These are phyloP conservation scores for Tetracladium marchalianum DNA, from an alignment of 495 filamentous ascomycete genomes.

Conservation along the genomic window DNA sequence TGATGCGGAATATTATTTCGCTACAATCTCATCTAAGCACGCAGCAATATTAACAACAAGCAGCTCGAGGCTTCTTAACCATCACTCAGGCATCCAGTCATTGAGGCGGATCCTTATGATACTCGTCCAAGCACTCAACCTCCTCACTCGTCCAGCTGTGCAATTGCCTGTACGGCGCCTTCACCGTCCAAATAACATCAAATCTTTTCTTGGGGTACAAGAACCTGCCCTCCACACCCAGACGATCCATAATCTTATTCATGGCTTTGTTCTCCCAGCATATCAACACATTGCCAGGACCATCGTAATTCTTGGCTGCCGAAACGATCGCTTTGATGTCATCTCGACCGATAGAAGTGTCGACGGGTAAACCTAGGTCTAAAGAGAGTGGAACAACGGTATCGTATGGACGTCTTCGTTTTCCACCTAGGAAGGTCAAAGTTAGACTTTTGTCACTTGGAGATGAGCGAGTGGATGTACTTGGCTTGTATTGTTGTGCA, in stretches of 20 bases:
- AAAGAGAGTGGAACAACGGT: conserved; percentile 41
- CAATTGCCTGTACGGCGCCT: conserved; percentile 23
- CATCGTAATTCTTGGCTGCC: conserved; percentile 32
- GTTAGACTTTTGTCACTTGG: background rate
- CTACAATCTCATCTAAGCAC: no score
- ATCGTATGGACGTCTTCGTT: conserved; percentile 36
- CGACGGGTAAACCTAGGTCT: conserved; percentile 40
- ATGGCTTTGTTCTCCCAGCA: conserved; percentile 46
- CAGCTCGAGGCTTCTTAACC: no score
- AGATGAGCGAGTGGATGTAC: conserved; percentile 16
- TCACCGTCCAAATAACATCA: conserved; percentile 40
- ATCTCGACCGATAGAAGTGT: conserved; percentile 35
- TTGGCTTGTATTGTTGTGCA: conserved; percentile 36
- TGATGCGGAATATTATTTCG: no score
- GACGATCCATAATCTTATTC: conserved; percentile 34
- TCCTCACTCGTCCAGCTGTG: no score
- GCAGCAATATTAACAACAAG: no score
- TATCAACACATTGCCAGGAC: conserved; percentile 43
- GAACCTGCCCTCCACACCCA: conserved; percentile 24
- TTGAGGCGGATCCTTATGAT: no score
- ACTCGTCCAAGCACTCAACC: no score
- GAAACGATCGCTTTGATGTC: conserved; percentile 36
- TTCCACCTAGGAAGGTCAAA: conserved; percentile 29
- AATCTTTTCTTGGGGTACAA: conserved; percentile 23
- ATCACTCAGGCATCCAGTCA: no score